These are phyloP conservation scores for Pelargonium myrrhifolium DNA, from an alignment of 441 rosid species.

Conservation along the genomic window DNA sequence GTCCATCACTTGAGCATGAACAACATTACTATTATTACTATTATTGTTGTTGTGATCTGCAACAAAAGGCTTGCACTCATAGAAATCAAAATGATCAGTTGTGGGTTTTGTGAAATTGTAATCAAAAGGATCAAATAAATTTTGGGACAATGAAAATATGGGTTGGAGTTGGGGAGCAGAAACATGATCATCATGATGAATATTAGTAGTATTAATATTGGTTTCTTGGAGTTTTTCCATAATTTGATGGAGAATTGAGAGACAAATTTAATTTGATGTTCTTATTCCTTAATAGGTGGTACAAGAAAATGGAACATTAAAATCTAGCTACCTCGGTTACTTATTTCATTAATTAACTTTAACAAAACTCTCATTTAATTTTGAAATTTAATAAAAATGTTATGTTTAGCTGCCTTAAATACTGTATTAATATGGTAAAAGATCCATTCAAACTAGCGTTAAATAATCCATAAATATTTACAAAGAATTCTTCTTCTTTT, in stretches of 20 bases:
- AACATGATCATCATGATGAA: too few relatives aligned
- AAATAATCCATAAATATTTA: too few relatives aligned
- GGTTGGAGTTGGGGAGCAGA: background rate
- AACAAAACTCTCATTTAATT: background rate
- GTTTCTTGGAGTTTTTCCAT: background rate
- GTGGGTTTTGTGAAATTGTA: conserved; percentile 25
- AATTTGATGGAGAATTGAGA: too few relatives aligned
- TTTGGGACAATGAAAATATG: background rate
- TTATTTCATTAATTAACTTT: background rate
- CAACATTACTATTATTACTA: conserved; percentile 4
- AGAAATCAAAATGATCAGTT: conserved; percentile 36
- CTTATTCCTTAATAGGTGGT: conserved; percentile 1
- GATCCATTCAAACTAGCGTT: too few relatives aligned
- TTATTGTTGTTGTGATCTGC: background rate
- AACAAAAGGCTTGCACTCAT: conserved; percentile 60
- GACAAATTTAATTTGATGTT: background rate
- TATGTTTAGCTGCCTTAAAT: background rate
- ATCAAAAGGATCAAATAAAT: conserved; percentile 34
- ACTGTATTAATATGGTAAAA: too few relatives aligned
- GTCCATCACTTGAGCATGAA: conserved; percentile 35
- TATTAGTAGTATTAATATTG: background rate
- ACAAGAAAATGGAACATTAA: background rate
- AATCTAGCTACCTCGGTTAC: background rate
- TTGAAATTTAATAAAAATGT: background rate
- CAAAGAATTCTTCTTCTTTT: too few relatives aligned